Percentiles rank a stretch among this genome's conserved stretches.
These are phyloP conservation scores for Diddensiella santjacobensis DNA, from an alignment of 805 yeast genomes.

Conservation along the genomic window DNA sequence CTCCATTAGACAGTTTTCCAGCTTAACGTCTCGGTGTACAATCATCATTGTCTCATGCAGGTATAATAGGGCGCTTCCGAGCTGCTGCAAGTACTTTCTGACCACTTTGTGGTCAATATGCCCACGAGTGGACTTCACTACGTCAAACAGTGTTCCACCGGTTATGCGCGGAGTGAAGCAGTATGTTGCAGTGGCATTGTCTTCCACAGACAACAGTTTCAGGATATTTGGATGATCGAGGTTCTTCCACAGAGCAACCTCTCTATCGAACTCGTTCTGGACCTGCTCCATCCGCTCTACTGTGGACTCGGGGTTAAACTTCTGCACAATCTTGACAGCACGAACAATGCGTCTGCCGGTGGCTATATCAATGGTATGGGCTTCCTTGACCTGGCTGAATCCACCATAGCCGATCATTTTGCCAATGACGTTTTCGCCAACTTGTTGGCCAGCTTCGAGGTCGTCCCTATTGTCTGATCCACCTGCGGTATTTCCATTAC, in stretches of 20 bases:
- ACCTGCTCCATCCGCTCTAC: slow-evolving; percentile 43
- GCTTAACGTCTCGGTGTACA: slow-evolving; percentile 79
- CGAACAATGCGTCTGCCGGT: slow-evolving; percentile 24
- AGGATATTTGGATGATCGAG: slow-evolving; percentile 63
- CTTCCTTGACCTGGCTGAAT: slow-evolving; percentile 82
- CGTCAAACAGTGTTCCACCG: slow-evolving; percentile 80
- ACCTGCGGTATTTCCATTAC: neutral
- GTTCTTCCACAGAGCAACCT: slow-evolving; percentile 70
- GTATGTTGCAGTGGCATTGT: slow-evolving; percentile 59
- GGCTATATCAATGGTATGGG: slow-evolving; percentile 36
- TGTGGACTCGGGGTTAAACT: slow-evolving; percentile 34
- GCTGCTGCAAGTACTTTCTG: slow-evolving; percentile 44
- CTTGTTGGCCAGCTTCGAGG: slow-evolving; percentile 48
- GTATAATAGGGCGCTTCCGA: slow-evolving; percentile 56
- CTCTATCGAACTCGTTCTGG: slow-evolving; percentile 60
- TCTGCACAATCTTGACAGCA: slow-evolving; percentile 60
- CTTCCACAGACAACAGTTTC: slow-evolving; percentile 56
- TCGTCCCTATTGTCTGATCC: slow-evolving; percentile 6
- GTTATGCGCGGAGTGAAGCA: slow-evolving; percentile 64
- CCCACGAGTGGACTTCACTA: slow-evolving; percentile 58
- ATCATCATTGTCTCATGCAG: slow-evolving; percentile 59
- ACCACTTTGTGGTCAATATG: slow-evolving; percentile 12
- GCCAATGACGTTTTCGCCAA: slow-evolving; percentile 61
- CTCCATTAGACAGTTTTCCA: slow-evolving; percentile 73
- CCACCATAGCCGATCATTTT: slow-evolving; percentile 83